Conservation (phyloP, 257 asterid species). For the Knoxia roxburghii region DNA sequence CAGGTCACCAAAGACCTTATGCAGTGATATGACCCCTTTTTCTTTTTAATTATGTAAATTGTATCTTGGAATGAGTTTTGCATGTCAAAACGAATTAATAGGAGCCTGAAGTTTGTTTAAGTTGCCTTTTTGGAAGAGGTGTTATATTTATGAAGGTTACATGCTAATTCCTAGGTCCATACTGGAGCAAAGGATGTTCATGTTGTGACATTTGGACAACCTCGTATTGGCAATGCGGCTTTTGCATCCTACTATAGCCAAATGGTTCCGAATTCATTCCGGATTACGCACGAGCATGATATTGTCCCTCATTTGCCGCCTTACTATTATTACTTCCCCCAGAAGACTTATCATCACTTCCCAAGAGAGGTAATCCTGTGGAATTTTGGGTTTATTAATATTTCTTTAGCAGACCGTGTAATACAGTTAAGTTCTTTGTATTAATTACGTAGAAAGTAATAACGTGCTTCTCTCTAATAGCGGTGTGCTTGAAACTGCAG, state of each 20-base stretch:
- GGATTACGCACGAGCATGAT: constrained; percentile 80
- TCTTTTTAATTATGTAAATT: background rate
- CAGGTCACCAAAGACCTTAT: background rate
- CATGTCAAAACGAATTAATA: background rate
- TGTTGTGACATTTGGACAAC: constrained; percentile 94
- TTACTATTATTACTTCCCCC: constrained; percentile 60
- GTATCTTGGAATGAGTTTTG: background rate
- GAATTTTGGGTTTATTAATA: too few species aligned
- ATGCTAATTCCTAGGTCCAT: constrained; percentile 47
- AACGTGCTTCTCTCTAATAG: constrained; percentile 3
- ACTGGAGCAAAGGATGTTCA: constrained; percentile 55
- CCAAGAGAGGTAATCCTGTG: constrained; percentile 75
- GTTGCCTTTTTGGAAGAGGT: background rate
- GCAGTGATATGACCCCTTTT: background rate
- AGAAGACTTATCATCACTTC: constrained; percentile 83
- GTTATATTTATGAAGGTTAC: background rate
- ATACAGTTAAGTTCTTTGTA: background rate
- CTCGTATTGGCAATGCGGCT: constrained; percentile 84
- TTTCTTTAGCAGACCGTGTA: too few species aligned
- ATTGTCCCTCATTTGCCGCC: constrained; percentile 99
- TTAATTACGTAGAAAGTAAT: background rate
- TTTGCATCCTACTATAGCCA: constrained; percentile 65
- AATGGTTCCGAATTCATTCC: constrained; percentile 68
- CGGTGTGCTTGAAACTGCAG: constrained; percentile 32
- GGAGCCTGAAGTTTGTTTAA: background rate